Evolutionary conservation across 192 early-diverging fungal genomes (phyloP).

Genomic region (Backusella liffmaniae): DNA sequence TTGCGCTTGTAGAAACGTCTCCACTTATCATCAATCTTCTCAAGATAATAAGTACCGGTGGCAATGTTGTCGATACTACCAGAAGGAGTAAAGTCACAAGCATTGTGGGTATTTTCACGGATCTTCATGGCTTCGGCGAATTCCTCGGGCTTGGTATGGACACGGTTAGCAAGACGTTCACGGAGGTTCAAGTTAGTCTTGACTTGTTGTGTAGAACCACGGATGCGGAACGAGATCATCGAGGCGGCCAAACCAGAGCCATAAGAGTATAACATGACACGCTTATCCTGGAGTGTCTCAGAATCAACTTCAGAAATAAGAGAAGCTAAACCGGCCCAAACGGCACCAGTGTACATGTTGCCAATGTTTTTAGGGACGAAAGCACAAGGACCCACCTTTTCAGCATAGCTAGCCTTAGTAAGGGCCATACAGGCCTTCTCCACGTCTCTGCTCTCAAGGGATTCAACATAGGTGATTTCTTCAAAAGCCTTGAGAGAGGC

Average conservation of each 20-base stretch:
- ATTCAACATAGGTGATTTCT: constrained; percentile 62
- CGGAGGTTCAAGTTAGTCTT: constrained; percentile 61
- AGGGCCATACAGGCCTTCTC: constrained; percentile 89
- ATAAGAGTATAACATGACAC: constrained; percentile 90
- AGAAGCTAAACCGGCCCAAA: constrained; percentile 70
- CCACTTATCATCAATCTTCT: constrained; percentile 89
- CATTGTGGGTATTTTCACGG: constrained; percentile 85
- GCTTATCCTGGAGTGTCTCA: constrained; percentile 76
- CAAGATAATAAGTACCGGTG: constrained; percentile 87
- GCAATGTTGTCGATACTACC: constrained; percentile 60
- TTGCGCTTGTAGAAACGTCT: constrained; percentile 81
- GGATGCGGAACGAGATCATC: constrained; percentile 89
- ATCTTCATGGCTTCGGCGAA: constrained; percentile 83
- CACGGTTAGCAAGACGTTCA: constrained; percentile 71
- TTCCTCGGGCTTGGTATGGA: constrained; percentile 67
- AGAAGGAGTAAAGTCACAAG: constrained; percentile 76
- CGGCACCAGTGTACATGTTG: constrained; percentile 63
- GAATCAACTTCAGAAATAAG: constrained; percentile 73
- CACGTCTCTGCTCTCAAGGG: constrained; percentile 83
- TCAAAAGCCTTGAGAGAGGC: constrained; percentile 53
- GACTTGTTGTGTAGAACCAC: constrained; percentile 61
- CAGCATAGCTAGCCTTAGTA: constrained; percentile 70
- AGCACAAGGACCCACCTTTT: constrained; percentile 78
- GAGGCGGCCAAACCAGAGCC: constrained; percentile 95
- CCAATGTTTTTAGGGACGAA: constrained; percentile 88